Evolutionary conservation across 2,329 filamentous ascomycete genomes (phyloP).

Genomic region (Pestalotiopsis sp.): DNA sequence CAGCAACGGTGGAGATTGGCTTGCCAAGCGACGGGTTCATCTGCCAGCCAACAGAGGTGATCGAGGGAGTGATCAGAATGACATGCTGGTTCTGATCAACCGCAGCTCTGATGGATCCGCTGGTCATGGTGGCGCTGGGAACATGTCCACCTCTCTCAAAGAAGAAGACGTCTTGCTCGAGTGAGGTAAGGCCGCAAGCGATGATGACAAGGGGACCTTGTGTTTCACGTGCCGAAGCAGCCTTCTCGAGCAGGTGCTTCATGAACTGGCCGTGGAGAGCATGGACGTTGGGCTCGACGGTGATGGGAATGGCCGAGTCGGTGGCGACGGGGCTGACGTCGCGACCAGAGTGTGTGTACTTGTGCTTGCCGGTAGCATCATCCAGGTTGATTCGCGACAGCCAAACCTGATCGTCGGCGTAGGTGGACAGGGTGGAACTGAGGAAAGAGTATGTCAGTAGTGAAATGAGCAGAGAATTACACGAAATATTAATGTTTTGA

Average conservation of each 20-base stretch:
- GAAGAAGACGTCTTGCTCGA: conserved; percentile 32
- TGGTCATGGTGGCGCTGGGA: conserved; percentile 16
- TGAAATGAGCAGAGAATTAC: not conserved
- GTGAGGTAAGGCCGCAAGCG: conserved; percentile 29
- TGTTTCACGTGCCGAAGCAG: conserved; percentile 13
- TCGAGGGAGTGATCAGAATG: conserved; percentile 27
- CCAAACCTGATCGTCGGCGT: conserved; percentile 27
- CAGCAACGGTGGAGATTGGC: not conserved
- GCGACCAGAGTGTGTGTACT: conserved; percentile 22
- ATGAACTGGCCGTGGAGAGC: conserved; percentile 24
- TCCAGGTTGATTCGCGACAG: conserved; percentile 27
- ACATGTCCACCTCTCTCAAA: conserved; percentile 20
- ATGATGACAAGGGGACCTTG: conserved; percentile 27
- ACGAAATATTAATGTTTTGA: not conserved
- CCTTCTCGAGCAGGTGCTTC: conserved; percentile 19
- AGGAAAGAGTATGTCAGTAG: not conserved
- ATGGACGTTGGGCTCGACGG: conserved; percentile 20
- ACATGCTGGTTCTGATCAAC: conserved; percentile 21
- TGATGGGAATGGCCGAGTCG: not conserved
- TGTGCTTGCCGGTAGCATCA: conserved; percentile 23
- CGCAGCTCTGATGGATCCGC: conserved; percentile 20
- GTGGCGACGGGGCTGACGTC: conserved; percentile 22
- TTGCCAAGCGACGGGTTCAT: conserved; percentile 28
- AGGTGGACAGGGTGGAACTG: conserved; percentile 20
- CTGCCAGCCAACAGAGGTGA: conserved; percentile 34